These are phyloP conservation scores for Monosporozyma aerobia DNA, from an alignment of 805 yeast genomes.

Conservation along the genomic window DNA sequence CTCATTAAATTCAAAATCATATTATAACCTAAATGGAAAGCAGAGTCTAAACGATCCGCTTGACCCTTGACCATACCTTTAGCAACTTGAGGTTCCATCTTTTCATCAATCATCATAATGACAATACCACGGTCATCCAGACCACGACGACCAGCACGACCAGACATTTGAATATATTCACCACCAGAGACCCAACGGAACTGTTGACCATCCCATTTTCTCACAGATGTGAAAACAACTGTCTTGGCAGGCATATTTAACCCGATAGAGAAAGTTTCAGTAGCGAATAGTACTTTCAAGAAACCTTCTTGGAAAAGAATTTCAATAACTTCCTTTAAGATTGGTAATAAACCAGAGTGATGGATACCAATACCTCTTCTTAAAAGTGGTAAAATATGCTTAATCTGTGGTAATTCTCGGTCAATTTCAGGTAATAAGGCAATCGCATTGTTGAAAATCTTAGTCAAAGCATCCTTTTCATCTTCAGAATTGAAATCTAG, in stretches of 20 bases:
- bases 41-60: slow-evolving; percentile 94
- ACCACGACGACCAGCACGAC: slow-evolving; percentile 99
- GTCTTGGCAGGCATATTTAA: slow-evolving; percentile 99
- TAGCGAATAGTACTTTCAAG: slow-evolving; percentile 88
- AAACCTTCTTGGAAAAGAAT: slow-evolving; percentile 95
- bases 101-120: slow-evolving; percentile 98
- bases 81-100: slow-evolving; percentile 99
- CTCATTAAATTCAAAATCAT: slow-evolving; percentile 94
- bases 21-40: slow-evolving; percentile 94
- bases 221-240: slow-evolving; percentile 92
- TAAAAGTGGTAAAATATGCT: slow-evolving; percentile 78
- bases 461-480: slow-evolving; percentile 83
- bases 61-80: slow-evolving; percentile 99
- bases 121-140: slow-evolving; percentile 98
- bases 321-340: slow-evolving; percentile 89
- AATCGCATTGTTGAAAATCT: slow-evolving; percentile 86
- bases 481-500: slow-evolving; percentile 89
- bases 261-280: slow-evolving; percentile 97
- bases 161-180: slow-evolving; percentile 98
- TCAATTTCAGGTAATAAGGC: slow-evolving; percentile 82
- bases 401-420: slow-evolving; percentile 87
- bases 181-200: slow-evolving; percentile 99
- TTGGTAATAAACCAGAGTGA: slow-evolving; percentile 93
- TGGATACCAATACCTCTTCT: slow-evolving; percentile 97
- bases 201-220: slow-evolving; percentile 97